phyloP scores from a whole-genome alignment of 352 stramenopile genomes.

The Phytopythium kandeliae region DNA sequence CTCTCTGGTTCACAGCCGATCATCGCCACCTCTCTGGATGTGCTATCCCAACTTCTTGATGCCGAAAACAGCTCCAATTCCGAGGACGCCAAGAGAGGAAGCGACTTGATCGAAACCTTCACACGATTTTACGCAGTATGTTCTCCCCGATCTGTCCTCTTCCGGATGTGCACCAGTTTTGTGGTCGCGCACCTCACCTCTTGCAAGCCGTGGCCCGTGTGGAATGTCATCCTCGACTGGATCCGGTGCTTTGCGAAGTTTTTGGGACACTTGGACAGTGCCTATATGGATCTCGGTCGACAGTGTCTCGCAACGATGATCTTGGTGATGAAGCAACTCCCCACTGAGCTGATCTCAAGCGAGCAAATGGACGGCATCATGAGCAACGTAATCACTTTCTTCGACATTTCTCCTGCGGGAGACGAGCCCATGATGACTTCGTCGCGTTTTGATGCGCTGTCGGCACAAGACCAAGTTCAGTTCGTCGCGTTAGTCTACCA shows the following conservation, averaged over 20 bases:
- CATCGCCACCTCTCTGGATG: constrained; percentile 49
- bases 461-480: constrained; percentile 45
- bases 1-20: constrained; percentile 60
- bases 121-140: constrained; percentile 63
- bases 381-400: constrained; percentile 55
- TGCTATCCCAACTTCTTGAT: constrained; percentile 46
- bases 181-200: constrained; percentile 54
- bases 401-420: constrained; percentile 27
- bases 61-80: not conserved
- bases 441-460: constrained; percentile 49
- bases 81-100: constrained; percentile 15
- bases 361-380: constrained; percentile 52
- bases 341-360: constrained; percentile 32
- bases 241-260: constrained; percentile 59
- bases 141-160: constrained; percentile 61
- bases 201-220: constrained; percentile 43
- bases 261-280: constrained; percentile 46
- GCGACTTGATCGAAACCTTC: constrained; percentile 40
- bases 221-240: constrained; percentile 61
- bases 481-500: constrained; percentile 77
- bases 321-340: constrained; percentile 73
- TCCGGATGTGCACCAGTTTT: constrained; percentile 70
- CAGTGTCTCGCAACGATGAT: constrained; percentile 64
- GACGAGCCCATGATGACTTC: constrained; percentile 1
- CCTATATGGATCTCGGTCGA: constrained; percentile 54